These are phyloP conservation scores for Phascolomyces articulosus DNA, from an alignment of 371 early-diverging fungal species.

Conservation along the genomic window DNA sequence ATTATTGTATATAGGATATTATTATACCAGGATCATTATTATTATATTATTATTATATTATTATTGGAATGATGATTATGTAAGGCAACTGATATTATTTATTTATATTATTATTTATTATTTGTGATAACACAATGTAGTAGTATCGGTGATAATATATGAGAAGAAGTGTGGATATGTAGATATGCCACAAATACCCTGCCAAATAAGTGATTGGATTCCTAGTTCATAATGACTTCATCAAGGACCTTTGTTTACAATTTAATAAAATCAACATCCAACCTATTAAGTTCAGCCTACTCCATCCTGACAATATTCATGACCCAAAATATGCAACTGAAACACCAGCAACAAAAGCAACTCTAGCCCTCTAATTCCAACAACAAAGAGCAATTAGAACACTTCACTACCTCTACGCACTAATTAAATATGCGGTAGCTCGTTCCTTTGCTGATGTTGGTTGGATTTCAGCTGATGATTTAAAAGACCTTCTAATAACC, in stretches of 20 bases:
- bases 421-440: slow-evolving; percentile 10
- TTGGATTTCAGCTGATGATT: background rate
- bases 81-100: too few species aligned
- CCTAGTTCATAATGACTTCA: slow-evolving; percentile 13
- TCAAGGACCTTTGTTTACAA: background rate
- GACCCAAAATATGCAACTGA: slow-evolving; percentile 10
- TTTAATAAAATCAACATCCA: background rate
- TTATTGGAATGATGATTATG: too few species aligned
- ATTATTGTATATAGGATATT: too few species aligned
- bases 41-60: too few species aligned
- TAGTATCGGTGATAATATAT: too few species aligned
- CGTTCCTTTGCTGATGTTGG: slow-evolving; percentile 4
- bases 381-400: background rate
- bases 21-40: too few species aligned
- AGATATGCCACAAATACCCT: too few species aligned
- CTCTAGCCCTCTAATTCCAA: background rate
- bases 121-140: too few species aligned
- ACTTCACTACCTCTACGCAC: background rate
- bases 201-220: background rate
- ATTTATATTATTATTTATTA: too few species aligned
- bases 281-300: slow-evolving; percentile 5
- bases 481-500: background rate
- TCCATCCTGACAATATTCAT: background rate
- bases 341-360: background rate
- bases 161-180: too few species aligned